phyloP scores from a whole-genome alignment of 176 grass and related monocot species.

The Alloteropsis semialata region DNA sequence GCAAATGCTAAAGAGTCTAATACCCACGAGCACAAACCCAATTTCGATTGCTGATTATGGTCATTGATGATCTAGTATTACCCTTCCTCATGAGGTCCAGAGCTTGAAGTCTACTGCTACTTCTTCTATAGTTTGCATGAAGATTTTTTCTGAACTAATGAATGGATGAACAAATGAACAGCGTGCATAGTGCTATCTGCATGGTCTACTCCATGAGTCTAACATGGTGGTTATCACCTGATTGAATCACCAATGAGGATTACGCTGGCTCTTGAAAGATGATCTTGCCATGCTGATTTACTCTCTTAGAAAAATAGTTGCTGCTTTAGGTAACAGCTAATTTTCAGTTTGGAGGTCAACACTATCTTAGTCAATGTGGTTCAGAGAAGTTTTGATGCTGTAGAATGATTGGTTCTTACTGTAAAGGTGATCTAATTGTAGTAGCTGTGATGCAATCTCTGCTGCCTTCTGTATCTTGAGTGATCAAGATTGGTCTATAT shows the following conservation, averaged over 20 bases:
- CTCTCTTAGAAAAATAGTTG: neutral
- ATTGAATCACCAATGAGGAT: neutral
- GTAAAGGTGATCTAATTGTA: neutral
- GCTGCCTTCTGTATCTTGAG: neutral
- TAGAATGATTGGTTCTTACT: neutral
- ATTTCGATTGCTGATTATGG: neutral
- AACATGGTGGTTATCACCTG: neutral
- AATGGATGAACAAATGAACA: neutral
- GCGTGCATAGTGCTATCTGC: neutral
- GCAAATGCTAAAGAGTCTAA: neutral
- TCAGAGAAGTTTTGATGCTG: neutral
- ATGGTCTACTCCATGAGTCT: neutral
- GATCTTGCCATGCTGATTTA: neutral
- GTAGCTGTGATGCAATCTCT: neutral
- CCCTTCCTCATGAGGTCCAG: neutral
- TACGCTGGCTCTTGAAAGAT: neutral
- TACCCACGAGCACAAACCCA: neutral
- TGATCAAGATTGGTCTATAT: neutral
- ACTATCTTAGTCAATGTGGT: neutral
- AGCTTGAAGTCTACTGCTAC: neutral
- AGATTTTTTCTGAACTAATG: conserved; percentile 4
- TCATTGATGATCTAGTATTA: neutral
- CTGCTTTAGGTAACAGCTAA: neutral
- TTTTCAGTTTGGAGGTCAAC: neutral
- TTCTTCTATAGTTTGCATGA: neutral